Evolutionary conservation across 1,139 yeast species (phyloP).

Genomic region (Lodderomyces jiufengensis): DNA sequence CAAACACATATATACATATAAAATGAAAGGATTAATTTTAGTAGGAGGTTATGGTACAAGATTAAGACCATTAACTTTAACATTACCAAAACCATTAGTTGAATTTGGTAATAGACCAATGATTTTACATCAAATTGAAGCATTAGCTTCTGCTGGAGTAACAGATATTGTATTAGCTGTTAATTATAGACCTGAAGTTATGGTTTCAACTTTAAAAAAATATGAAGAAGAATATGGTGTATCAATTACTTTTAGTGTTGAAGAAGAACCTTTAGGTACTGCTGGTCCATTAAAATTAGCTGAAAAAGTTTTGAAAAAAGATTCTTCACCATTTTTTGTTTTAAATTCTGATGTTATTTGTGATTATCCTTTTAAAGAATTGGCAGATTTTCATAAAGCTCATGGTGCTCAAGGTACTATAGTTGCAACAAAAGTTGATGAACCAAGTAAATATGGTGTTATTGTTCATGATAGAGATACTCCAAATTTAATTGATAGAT

Average conservation of each 20-base stretch:
- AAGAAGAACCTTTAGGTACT: conserved; percentile 98
- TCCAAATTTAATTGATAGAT: conserved; percentile 93
- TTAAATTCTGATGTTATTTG: conserved; percentile 98
- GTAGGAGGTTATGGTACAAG: conserved; percentile 99
- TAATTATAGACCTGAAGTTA: conserved; percentile 98
- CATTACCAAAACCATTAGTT: conserved; percentile 97
- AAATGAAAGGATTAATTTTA: conserved; percentile 95
- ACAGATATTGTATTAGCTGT: conserved; percentile 98
- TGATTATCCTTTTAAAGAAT: conserved; percentile 94
- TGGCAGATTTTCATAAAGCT: conserved; percentile 87
- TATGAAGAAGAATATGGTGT: conserved; percentile 96
- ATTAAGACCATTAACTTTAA: conserved; percentile 96
- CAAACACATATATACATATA: conserved; percentile 1
- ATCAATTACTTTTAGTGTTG: conserved; percentile 93
- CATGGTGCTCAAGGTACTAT: conserved; percentile 99
- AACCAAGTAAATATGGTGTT: conserved; percentile 99
- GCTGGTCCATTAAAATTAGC: conserved; percentile 99
- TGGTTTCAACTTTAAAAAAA: conserved; percentile 92
- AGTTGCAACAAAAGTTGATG: conserved; percentile 99
- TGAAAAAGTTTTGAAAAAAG: conserved; percentile 89
- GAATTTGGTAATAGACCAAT: conserved; percentile 98
- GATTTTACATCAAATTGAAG: conserved; percentile 97
- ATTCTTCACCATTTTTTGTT: conserved; percentile 94
- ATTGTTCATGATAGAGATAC: conserved; percentile 93
- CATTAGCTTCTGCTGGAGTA: conserved; percentile 97